Conservation (phyloP, 2,329 filamentous ascomycete species). For the Neoscytalidium dimidiatum region DNA sequence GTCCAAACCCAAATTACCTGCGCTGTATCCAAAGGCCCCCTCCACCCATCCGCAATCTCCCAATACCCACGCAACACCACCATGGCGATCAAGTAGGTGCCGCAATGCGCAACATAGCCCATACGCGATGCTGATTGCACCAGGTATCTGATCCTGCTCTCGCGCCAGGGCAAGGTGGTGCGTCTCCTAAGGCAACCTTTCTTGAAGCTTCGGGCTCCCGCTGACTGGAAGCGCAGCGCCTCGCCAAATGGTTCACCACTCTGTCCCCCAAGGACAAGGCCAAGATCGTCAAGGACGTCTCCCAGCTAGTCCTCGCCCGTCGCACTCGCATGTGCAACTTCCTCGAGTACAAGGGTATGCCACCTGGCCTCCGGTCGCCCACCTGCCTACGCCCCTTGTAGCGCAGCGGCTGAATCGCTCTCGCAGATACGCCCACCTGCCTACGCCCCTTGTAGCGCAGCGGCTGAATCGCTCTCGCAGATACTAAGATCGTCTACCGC, state of each 20-base stretch:
- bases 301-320: conserved; percentile 92
- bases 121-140: neutral
- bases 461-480: conserved; percentile 51
- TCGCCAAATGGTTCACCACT: conserved; percentile 99
- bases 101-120: neutral
- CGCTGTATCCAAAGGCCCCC: neutral
- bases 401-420: conserved; percentile 25
- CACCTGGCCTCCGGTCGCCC: conserved; percentile 9
- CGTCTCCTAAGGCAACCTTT: conserved; percentile 52
- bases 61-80: conserved; percentile 20
- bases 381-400: conserved; percentile 16
- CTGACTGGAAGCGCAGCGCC: conserved; percentile 63
- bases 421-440: neutral
- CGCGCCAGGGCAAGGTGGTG: conserved; percentile 98
- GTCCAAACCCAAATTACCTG: neutral
- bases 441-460: conserved; percentile 12
- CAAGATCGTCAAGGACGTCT: conserved; percentile 99
- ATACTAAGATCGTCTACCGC: conserved; percentile 98
- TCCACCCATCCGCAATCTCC: neutral
- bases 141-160: conserved; percentile 97
- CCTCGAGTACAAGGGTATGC: conserved; percentile 92
- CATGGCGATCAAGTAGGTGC: conserved; percentile 60
- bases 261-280: conserved; percentile 97
- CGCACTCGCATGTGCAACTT: conserved; percentile 99
- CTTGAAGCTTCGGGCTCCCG: conserved; percentile 17